Evolutionary conservation across 495 filamentous ascomycete genomes (phyloP), one percentile per base, ranked within the genome.

Genomic region (Glonium stellatum): DNA sequence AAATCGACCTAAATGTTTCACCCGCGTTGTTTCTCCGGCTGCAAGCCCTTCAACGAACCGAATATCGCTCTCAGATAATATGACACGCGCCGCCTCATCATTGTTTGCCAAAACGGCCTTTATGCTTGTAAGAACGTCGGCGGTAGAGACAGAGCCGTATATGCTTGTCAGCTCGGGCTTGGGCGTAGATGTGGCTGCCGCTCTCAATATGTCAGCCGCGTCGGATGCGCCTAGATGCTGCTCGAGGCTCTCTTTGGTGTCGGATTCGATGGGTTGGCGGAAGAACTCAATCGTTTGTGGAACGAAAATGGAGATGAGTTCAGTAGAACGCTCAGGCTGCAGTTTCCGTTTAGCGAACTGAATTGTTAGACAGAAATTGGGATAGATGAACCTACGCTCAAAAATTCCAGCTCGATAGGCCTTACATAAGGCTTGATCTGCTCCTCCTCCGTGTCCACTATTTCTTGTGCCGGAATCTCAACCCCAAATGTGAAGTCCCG

Each of bases 1-100:
- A 58, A 78, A 85, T 19, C 76, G 68, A 13, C 83, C 83, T 5
- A 85, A 63, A 35, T 73, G 68, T 72, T 84, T 85, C 18, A 86
- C 69, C 64, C 70, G 58, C 44, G 61, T 34, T 36, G 58, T 50
- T 57, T 64, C 42, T 66, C 70, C 55, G 11, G 63, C 67, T 37
- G 55, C 36, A 42, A 57, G 55, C 25, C 64, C 48, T 8, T 58
- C 63, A 22, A 79, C 60, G 62, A 86, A 84, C 5, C 59, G 60
- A 21, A 86, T 69, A 46, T 86, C 76, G 55, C 81, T 79, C 11
- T 82, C 72, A 0, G 59, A 61, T 1, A 86, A 48, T 13, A 77
- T 72, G 1, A 86, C 70, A n/a, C 75, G 70, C 9, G 71, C 69
- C 35, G 77, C 80, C 63, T 81, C 76, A 35, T 76, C 71, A 44